Evolutionary conservation across 148 eudicot genomes (phyloP), one percentile per base, ranked within the genome.

Genomic region (Beta vulgaris): DNA sequence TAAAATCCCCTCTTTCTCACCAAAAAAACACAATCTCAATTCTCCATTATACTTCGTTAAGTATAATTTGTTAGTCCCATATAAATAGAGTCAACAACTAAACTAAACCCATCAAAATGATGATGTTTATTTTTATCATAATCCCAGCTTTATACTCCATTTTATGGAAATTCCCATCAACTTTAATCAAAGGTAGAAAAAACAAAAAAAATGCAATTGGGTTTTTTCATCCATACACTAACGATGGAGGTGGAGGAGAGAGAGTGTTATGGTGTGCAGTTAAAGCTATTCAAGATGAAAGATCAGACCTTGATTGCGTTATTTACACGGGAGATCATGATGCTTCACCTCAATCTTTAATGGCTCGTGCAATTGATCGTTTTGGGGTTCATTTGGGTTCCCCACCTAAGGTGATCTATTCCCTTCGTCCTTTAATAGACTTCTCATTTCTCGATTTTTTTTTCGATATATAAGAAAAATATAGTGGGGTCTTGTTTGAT

Each of bases 231-330:
- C 99, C 98, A 0, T 92, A 88, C 88, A 96, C 99, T 43, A 92
- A 92, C 76, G 98, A 91, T 72, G 99, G 97, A 32, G 98, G 98
- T 31, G 99, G 98, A 40, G 99, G 97, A 59, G 99, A 96, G 83
- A 84, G 99, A 83, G 98, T 96, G 62, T 81, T 96, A 7, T 96
- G 99, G 99, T 96, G 99, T 57, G 97, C 99, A 43, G 93, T 96
- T 40, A 92, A 89, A 77, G 97, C 90, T 31, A 75, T 96, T 13
- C 98, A 96, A 71, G 98, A 96, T 19, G 85, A 86, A 69, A 69
- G 43, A 0, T 88, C 97, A 2, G 81, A 91, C 70, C 89, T 96
- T 26, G 86, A 82, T 23, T 87, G 88, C 58, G 60, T 83, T 1
- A 61, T 96, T 73, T 96, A 86, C 77, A 92, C 99, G 43, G 99